These are phyloP conservation scores for Phlegmacium glaucopus DNA, from an alignment of 768 basidiomycete genomes.

Conservation along the genomic window DNA sequence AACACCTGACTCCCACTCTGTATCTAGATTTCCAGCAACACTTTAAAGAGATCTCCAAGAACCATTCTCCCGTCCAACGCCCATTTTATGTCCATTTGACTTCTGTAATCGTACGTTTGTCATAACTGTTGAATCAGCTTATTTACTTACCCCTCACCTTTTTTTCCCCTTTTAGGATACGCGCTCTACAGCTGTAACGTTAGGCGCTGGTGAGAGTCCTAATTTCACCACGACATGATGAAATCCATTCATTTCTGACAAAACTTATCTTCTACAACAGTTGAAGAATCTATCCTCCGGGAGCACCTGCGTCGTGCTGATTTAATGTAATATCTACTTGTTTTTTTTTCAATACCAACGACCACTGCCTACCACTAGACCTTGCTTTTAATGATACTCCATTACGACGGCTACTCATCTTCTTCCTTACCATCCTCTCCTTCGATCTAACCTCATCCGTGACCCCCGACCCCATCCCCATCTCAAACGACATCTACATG, in stretches of 20 bases:
- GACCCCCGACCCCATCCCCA: too few species aligned
- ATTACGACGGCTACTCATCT: too few species aligned
- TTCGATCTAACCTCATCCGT: too few species aligned
- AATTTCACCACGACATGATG: not conserved
- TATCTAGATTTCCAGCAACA: conserved; percentile 74
- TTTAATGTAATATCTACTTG: not conserved
- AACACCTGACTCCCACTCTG: conserved; percentile 1
- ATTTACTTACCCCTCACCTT: not conserved
- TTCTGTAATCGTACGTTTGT: conserved; percentile 64
- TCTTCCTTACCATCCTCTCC: too few species aligned
- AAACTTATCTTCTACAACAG: not conserved
- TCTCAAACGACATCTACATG: too few species aligned
- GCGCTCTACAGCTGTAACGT: conserved; percentile 66
- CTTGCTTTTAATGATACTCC: too few species aligned
- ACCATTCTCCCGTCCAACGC: conserved; percentile 59
- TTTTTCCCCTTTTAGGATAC: conserved; percentile 52
- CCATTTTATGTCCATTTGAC: conserved; percentile 74
- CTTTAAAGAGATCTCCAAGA: conserved; percentile 70
- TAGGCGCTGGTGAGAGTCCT: conserved; percentile 53
- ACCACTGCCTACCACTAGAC: too few species aligned
- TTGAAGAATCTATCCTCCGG: not conserved
- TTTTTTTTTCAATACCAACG: too few species aligned
- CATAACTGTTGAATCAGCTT: not conserved
- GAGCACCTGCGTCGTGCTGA: not conserved
- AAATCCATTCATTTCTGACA: not conserved